These are phyloP conservation scores for Musa acuminata DNA, from an alignment of 176 grass and related monocot species.

Conservation along the genomic window DNA sequence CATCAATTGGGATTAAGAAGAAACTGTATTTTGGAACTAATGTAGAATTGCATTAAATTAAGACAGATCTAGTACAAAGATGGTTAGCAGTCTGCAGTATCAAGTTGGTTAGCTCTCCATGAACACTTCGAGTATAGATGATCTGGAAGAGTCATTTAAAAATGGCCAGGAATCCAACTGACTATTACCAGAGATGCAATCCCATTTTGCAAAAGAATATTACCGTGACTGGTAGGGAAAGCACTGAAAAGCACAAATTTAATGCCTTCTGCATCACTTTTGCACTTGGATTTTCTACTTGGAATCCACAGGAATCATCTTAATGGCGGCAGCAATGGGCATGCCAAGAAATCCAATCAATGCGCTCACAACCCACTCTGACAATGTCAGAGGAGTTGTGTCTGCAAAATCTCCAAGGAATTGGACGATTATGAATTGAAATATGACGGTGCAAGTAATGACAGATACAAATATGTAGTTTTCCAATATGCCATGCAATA, in stretches of 20 bases:
- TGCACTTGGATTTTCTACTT: background rate
- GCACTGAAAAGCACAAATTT: background rate
- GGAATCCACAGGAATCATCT: slow-evolving; percentile 46
- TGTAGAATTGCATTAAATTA: background rate
- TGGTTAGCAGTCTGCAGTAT: background rate
- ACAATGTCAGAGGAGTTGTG: slow-evolving; percentile 44
- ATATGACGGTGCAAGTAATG: slow-evolving; percentile 42
- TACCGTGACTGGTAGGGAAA: background rate
- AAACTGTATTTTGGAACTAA: background rate
- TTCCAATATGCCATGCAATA: slow-evolving; percentile 46
- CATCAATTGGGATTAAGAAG: background rate
- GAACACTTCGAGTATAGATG: background rate
- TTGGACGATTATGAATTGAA: slow-evolving; percentile 82
- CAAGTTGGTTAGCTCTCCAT: background rate
- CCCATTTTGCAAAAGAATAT: background rate
- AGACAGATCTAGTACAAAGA: background rate
- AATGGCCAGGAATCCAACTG: background rate
- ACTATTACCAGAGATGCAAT: background rate
- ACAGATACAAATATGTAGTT: slow-evolving; percentile 67
- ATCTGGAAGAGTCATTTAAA: background rate
- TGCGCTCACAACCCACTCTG: slow-evolving; percentile 45
- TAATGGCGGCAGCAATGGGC: slow-evolving; percentile 66
- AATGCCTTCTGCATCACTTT: background rate
- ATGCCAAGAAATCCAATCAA: slow-evolving; percentile 71
- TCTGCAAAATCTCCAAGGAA: slow-evolving; percentile 78